Evolutionary conservation across 306 rosid genomes (phyloP), one percentile per base, ranked within the genome.

Genomic region (Vigna hirtella): DNA sequence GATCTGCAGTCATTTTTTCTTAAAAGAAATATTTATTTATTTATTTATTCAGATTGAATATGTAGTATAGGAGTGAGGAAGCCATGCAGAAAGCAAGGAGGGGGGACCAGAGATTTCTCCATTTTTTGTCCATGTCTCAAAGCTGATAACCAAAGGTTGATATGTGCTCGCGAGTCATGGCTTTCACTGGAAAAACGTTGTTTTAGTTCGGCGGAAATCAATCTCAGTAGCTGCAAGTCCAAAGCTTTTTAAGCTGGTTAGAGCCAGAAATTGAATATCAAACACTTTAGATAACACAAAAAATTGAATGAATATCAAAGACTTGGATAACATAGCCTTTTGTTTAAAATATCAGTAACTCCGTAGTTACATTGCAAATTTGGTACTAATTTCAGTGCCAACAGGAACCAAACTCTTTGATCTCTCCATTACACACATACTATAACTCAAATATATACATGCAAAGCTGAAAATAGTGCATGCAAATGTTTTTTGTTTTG

Each of bases 211-310:
- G 8, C 9, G 8, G 42, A 36, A 36, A 36, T 36, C 42, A 36
- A 6, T 36, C 42, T 36, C 9, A 36, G 42, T 36, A 36, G 42
- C 42, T 36, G 42, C 42, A 36, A 36, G 13, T 2, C 12, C 47
- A 42, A 65, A 49, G 53, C 53, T 67, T 67, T 43, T 34, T 17
- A 42, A n/a, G 9, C 59, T 38, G 22, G 17, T 7, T 48, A 47
- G 48, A 75, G 67, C 34, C 15, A 55, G 30, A 55, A 66, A 77
- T 42, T 53, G 36, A 34, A 55, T 36, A 12, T 42, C 34, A 42
- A 40, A 49, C 18, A 67, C 42, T 36, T 36, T 1, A 6, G 42
- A 36, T 36, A 36, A 36, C 42, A 36, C 9, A 36, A 7, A 36
- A 26, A 36, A 36, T 6, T 36, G 42, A 22, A 55, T 43, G 28